Base-by-base conservation (phyloP, 2,329 filamentous ascomycete genomes). In the Pseudocercospora musae region DNA sequence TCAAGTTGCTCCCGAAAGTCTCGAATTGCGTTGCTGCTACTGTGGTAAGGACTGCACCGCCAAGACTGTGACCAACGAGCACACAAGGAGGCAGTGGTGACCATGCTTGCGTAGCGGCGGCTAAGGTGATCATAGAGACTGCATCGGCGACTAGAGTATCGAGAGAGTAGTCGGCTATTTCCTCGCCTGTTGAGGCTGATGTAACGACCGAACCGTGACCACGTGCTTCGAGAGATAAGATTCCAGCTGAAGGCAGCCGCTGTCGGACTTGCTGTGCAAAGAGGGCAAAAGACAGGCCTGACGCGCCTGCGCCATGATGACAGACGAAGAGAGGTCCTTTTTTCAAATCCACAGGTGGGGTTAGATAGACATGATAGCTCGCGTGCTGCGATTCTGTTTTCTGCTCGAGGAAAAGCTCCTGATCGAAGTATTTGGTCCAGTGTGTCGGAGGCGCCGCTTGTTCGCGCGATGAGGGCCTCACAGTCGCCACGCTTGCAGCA, bases 301-400 rank as follows among this genome's bases (percentile, higher is more conserved):
- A 96, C 3, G 93, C 96, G 15, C 95, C 95, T 44, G 91, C 95
- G 42, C 95, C 95, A 78, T 99, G 95, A 74, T 99, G 95, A 78
- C 90, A 91, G 63, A 98, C 89, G 76, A 99, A 93, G 4, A 99
- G 81, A 0, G 94, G 92, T 0, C 89, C 91, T 64, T 84, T 87
- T 46, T 84, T 83, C 15, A 66, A 44, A 8, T 80, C 74, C 1
- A 75, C 72, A 0, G 94, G 93, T 0, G 92, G 92, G 20, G 87
- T 96, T 48, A 98, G 82, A 76, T 98, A 98, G 61, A 86, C 90
- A 79, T 99, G 95, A 73, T 93, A 89, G 57, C 82, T 85, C 46
- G 91, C 84, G 21, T 78, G 75, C 40, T 78, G 31, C 66, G 68
- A 11, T 75, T 71, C 62, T 75, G 37, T 78, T 74, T 57, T 81